phyloP scores from a whole-genome alignment of 1,284 basidiomycete genomes.

The Rhodotorula glutinis region DNA sequence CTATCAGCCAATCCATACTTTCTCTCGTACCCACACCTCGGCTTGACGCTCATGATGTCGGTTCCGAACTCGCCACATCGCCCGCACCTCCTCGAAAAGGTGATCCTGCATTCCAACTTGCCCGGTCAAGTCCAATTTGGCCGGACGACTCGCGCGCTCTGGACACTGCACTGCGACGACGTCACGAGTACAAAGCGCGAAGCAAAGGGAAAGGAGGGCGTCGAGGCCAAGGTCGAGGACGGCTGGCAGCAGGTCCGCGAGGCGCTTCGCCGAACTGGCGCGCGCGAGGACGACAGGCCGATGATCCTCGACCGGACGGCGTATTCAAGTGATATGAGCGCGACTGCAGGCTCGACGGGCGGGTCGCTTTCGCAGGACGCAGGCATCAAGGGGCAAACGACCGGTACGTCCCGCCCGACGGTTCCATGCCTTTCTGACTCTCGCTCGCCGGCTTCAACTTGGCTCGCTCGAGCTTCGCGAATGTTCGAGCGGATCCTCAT shows the following conservation, averaged over 20 bases:
- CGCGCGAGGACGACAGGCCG: constrained; percentile 26
- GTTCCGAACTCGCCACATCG: constrained; percentile 6
- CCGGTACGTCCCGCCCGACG: no score
- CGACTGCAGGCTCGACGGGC: neutral
- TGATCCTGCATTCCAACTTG: constrained; percentile 44
- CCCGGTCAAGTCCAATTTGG: constrained; percentile 45
- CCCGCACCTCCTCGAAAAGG: constrained; percentile 37
- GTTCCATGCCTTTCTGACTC: neutral
- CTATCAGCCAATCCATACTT: constrained; percentile 43
- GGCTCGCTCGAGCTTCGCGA: neutral
- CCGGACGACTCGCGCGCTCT: constrained; percentile 36
- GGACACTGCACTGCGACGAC: constrained; percentile 17
- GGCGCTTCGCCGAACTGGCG: neutral
- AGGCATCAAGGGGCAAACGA: constrained; percentile 36
- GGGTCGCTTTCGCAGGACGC: neutral
- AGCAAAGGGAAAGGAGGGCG: neutral
- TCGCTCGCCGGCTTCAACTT: neutral
- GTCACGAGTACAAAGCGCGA: neutral
- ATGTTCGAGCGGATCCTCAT: no score
- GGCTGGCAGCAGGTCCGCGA: neutral
- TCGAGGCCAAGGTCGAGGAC: neutral
- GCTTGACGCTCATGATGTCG: constrained; percentile 42
- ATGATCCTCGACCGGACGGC: constrained; percentile 44
- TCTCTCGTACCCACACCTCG: constrained; percentile 43
- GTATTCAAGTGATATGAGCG: constrained; percentile 21